phyloP scores from a whole-genome alignment of 2,329 filamentous ascomycete species.

The Colletotrichum falcatum region DNA sequence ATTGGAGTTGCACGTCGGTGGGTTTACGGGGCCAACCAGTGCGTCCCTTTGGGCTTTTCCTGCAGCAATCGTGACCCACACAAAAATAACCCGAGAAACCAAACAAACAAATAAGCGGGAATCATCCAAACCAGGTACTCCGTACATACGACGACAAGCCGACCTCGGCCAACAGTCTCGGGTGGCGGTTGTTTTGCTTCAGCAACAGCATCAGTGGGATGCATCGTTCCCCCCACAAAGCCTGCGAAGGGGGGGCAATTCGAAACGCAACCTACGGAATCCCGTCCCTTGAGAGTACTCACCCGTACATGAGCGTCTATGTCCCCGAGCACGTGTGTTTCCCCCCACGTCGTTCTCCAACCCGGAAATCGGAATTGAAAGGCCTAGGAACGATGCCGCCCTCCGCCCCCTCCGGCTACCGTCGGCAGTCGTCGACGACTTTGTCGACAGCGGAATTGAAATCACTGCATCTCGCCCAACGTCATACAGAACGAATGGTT shows the following conservation, averaged over 20 bases:
- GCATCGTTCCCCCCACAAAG: not conserved
- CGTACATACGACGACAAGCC: not conserved
- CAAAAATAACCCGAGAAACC: not conserved
- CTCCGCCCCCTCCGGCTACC: slow-evolving; percentile 36
- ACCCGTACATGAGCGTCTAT: not conserved
- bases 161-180: not conserved
- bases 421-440: slow-evolving; percentile 38
- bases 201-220: not conserved
- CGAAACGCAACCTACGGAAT: not conserved
- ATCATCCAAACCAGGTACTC: not conserved
- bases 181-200: no score
- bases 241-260: not conserved
- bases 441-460: slow-evolving; percentile 31
- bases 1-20: not conserved
- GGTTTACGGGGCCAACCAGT: not conserved
- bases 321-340: not conserved
- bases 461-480: slow-evolving; percentile 16
- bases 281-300: no score
- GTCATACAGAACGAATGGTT: slow-evolving; percentile 21
- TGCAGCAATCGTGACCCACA: slow-evolving; percentile 36
- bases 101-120: not conserved
- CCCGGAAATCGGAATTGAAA: slow-evolving; percentile 34
- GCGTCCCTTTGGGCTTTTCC: not conserved
- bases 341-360: slow-evolving; percentile 19
- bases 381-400: slow-evolving; percentile 4